A percentile compares a stretch with the other conserved stretches of the same genome.
phyloP scores from a whole-genome alignment of 129 eudicot genomes.

The Deinandra increscens region DNA sequence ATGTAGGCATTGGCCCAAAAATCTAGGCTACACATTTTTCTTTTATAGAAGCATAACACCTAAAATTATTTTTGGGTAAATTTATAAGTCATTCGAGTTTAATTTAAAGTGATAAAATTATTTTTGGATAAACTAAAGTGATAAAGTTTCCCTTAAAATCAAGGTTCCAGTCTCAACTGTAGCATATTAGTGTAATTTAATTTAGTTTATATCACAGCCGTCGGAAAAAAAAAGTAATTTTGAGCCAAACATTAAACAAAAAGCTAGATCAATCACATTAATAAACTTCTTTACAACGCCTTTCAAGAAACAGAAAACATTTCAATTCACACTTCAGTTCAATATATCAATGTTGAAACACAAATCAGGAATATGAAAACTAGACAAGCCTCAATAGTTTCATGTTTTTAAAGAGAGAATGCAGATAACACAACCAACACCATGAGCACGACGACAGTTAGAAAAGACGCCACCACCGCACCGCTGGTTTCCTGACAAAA shows the following conservation, averaged over 20 bases:
- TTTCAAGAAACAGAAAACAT: neutral
- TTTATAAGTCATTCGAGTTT: no score
- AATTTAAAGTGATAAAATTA: no score
- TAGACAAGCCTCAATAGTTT: slow-evolving; percentile 13
- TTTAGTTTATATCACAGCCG: no score
- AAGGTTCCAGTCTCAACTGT: no score
- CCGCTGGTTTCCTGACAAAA: slow-evolving; percentile 69
- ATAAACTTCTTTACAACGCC: slow-evolving; percentile 20
- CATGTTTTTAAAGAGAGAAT: slow-evolving; percentile 44
- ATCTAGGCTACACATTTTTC: no score
- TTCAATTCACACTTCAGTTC: slow-evolving; percentile 27
- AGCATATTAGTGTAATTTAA: no score
- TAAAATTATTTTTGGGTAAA: no score
- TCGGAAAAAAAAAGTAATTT: no score
- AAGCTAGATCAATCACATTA: slow-evolving; percentile 5
- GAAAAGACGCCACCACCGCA: slow-evolving; percentile 73
- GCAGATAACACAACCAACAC: slow-evolving; percentile 57
- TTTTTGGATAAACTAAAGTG: no score
- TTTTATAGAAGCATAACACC: no score
- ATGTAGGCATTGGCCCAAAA: no score
- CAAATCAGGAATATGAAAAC: slow-evolving; percentile 8
- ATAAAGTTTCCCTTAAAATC: no score
- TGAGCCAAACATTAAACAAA: neutral
- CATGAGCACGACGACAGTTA: slow-evolving; percentile 48
- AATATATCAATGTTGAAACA: slow-evolving; percentile 21